Evolutionary conservation across 1,139 yeast species (phyloP).

Genomic region (Diutina ranongensis): DNA sequence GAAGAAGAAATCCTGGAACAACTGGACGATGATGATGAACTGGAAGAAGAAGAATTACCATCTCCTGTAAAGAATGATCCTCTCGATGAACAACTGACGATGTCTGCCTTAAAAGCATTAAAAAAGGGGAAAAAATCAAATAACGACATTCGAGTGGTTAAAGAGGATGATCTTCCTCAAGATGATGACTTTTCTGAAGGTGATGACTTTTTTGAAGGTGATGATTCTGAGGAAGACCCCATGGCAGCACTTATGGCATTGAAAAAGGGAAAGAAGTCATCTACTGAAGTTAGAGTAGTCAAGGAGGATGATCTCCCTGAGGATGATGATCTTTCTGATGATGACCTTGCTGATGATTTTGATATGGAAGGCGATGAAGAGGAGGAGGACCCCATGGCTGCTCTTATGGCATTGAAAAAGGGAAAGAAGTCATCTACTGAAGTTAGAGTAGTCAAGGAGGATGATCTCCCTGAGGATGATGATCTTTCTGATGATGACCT

Average conservation of each 20-base stretch:
- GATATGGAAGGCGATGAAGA: neutral
- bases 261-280: neutral
- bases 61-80: neutral
- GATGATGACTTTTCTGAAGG: slow-evolving; percentile 1
- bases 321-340: slow-evolving; percentile 1
- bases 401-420: neutral
- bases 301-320: neutral
- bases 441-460: neutral
- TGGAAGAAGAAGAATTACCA: neutral
- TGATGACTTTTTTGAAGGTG: neutral
- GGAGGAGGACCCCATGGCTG: neutral
- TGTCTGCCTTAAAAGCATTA: neutral
- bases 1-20: slow-evolving; percentile 3
- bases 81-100: too few relatives aligned
- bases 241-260: slow-evolving; percentile 1
- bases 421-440: neutral
- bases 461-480: slow-evolving; percentile 1
- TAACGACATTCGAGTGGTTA: neutral
- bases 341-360: neutral
- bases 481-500: neutral
- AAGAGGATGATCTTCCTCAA: neutral
- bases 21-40: too few relatives aligned
- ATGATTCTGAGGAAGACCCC: neutral
- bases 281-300: neutral
- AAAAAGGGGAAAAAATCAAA: neutral